Evolutionary conservation across 2,329 filamentous ascomycete genomes (phyloP), one percentile per base, ranked within the genome.

Genomic region (Zasmidium cellare): DNA sequence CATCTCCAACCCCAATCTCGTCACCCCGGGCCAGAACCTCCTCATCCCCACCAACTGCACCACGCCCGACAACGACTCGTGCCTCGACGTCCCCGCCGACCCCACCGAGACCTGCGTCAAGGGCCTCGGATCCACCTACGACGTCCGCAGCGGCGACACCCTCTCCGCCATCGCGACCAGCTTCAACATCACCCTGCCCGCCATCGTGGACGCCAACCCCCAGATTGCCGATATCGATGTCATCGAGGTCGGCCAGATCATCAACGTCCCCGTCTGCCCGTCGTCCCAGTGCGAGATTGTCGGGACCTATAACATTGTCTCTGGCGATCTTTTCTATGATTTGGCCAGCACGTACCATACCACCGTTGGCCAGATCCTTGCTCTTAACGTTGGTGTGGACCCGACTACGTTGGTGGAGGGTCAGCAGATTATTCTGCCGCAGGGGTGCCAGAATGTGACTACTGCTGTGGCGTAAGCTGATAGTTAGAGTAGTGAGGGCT

Each of bases 1-100:
- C 46, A 66, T 76, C 56, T 53, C 61, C 20, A 71, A 73, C 61
- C 71, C 72, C 18, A 74, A 73, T 52, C 61, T 67, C 23, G 72
- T 74, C 51, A 47, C 57, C 46, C 68, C 66, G 44, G 67, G 64
- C 48, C 60, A 68, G 41, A 58, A 66, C 57, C 67, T 70, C 24
- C 61, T 55, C 52, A 67, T 67, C 51, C 49, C 74, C 61, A 51
- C 65, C 60, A 35, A 71, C 68, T 53, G 64, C 67, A 60, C 53
- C 51, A 53, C 22, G 12, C 62, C 61, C 12, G 67, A 70, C 59
- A 66, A 67, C 65, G 58, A 58, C 22, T 59, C 62, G 20, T 69
- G 68, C 56, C 23, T 63, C 7, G 24, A 53, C 19, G 54, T 56
- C 12, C 20, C 54, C 3, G 44, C 55, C 3, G 25, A 44, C 1